Conservation (phyloP, 371 early-diverging fungal genomes). For the Mucor ambiguus region DNA sequence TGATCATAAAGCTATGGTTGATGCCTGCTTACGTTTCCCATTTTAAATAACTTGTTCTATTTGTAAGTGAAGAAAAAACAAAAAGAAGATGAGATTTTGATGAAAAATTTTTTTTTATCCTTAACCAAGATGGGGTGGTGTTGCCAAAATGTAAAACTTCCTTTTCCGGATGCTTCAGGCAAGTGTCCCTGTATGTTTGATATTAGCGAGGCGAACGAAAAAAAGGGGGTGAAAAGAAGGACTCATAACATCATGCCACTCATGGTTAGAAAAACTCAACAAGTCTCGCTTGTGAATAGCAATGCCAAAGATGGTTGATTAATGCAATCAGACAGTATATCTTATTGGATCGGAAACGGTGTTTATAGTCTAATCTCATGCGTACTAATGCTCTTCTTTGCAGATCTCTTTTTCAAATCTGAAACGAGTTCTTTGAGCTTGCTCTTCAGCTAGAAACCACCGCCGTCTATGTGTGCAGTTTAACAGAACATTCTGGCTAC, state of each 20-base stretch:
- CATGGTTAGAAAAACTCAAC: background rate
- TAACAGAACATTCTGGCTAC: background rate
- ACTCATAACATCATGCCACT: background rate
- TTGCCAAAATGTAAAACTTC: background rate
- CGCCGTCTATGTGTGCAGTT: background rate
- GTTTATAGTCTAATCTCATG: background rate
- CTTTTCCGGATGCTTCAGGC: background rate
- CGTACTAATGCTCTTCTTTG: background rate
- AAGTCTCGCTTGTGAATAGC: background rate
- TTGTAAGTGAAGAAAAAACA: background rate
- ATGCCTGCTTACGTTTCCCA: constrained; percentile 15
- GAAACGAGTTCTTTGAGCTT: background rate
- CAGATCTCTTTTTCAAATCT: background rate
- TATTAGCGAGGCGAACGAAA: constrained; percentile 5
- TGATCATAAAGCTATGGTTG: background rate
- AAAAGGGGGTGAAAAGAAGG: background rate
- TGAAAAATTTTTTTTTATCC: constrained; percentile 20
- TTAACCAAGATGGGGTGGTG: constrained; percentile 1
- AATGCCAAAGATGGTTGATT: background rate
- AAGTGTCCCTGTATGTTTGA: background rate
- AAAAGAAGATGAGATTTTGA: background rate
- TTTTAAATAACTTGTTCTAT: background rate
- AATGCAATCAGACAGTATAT: background rate
- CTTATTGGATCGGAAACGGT: background rate
- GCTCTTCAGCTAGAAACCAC: background rate